Conservation (phyloP, 495 filamentous ascomycete genomes). For the Pyrenula massariospora region DNA sequence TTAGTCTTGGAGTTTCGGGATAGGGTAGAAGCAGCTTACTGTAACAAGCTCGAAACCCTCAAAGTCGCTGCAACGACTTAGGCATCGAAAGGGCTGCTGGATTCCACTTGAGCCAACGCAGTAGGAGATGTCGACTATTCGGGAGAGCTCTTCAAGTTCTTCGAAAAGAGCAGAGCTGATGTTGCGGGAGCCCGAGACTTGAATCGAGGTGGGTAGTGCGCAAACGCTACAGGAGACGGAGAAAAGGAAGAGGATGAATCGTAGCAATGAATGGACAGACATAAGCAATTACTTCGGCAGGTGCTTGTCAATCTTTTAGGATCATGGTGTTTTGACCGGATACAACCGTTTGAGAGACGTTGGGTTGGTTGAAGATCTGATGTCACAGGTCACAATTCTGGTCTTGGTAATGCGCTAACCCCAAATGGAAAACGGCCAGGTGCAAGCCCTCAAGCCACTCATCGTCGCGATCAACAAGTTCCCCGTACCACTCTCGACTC, state of each 20-base stretch:
- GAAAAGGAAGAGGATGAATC: constrained; percentile 10
- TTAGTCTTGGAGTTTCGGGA: constrained; percentile 1
- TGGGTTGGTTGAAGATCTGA: too few relatives aligned
- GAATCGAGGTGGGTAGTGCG: neutral
- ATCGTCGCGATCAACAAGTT: too few relatives aligned
- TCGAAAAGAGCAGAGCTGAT: constrained; percentile 59
- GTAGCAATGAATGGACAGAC: too few relatives aligned
- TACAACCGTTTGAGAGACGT: too few relatives aligned
- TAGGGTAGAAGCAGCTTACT: constrained; percentile 20
- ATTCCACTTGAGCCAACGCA: constrained; percentile 85
- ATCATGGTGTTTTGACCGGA: too few relatives aligned
- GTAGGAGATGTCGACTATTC: constrained; percentile 89
- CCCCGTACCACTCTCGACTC: too few relatives aligned
- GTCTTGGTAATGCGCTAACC: too few relatives aligned
- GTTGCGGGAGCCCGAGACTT: constrained; percentile 13
- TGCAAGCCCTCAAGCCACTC: too few relatives aligned
- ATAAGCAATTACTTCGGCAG: too few relatives aligned
- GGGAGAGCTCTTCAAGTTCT: constrained; percentile 73
- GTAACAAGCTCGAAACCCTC: constrained; percentile 62
- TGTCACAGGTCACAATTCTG: too few relatives aligned
- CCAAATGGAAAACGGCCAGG: too few relatives aligned
- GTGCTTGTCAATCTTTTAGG: too few relatives aligned
- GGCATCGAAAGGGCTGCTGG: constrained; percentile 68
- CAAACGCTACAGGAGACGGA: constrained; percentile 2
- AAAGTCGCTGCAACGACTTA: constrained; percentile 74